These are phyloP conservation scores for Keithomyces neogunnii DNA, from an alignment of 2,329 filamentous ascomycete species.

Conservation along the genomic window DNA sequence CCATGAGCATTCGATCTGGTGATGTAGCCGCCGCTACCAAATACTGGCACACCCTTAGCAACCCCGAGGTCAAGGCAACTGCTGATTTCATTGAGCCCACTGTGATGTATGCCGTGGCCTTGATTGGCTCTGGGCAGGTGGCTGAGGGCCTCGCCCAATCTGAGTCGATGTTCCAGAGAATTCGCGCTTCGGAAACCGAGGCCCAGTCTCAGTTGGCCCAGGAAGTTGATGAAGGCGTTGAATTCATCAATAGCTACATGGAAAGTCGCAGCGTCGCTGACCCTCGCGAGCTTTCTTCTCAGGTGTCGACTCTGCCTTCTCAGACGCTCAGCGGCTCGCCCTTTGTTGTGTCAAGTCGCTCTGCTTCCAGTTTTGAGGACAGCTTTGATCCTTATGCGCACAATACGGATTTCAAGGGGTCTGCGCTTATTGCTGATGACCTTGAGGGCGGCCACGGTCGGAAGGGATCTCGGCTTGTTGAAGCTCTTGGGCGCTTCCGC, in stretches of 20 bases:
- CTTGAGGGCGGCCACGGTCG: slow-evolving; percentile 73
- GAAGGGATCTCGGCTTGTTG: slow-evolving; percentile 64
- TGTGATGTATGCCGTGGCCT: slow-evolving; percentile 80
- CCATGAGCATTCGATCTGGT: slow-evolving; percentile 75
- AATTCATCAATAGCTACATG: slow-evolving; percentile 58
- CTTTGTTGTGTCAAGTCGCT: slow-evolving; percentile 44
- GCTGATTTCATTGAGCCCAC: slow-evolving; percentile 74
- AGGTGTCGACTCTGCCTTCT: slow-evolving; percentile 31
- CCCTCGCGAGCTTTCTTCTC: slow-evolving; percentile 44
- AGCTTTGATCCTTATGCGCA: slow-evolving; percentile 85
- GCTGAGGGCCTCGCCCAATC: slow-evolving; percentile 73
- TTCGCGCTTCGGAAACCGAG: slow-evolving; percentile 53
- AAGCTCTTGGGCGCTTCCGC: slow-evolving; percentile 74
- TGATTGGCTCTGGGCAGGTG: slow-evolving; percentile 78
- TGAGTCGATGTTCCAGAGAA: slow-evolving; percentile 79
- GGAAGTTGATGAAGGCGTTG: slow-evolving; percentile 79
- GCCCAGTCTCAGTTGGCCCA: slow-evolving; percentile 53
- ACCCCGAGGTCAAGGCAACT: slow-evolving; percentile 50
- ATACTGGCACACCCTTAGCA: slow-evolving; percentile 71
- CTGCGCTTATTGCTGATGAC: slow-evolving; percentile 80
- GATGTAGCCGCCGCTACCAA: slow-evolving; percentile 68
- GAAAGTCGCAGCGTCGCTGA: slow-evolving; percentile 43
- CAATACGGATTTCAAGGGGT: slow-evolving; percentile 88
- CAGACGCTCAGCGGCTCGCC: slow-evolving; percentile 37
- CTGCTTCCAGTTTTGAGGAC: slow-evolving; percentile 62